Evolutionary conservation across 2,329 filamentous ascomycete species (phyloP), one percentile per base, ranked within the genome.

Genomic region (Aspergillus pseudoglaucus): DNA sequence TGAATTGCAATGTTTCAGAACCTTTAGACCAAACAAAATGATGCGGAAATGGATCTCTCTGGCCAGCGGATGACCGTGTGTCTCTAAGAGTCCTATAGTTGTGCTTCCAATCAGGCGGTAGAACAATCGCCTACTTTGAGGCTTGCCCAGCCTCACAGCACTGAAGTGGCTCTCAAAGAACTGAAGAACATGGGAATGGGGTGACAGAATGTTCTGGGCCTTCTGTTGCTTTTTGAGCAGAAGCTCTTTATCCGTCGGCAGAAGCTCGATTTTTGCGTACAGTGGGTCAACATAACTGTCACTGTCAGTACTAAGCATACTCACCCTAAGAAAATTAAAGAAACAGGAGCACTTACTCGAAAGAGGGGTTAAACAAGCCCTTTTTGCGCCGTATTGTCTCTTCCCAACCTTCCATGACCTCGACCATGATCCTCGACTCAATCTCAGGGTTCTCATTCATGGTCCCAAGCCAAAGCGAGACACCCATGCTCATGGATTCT

Each of bases 81-180:
- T 83, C 44, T 81, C 74, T 53, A 80, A 82, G 59, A 96, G 74
- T 0, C 87, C 85, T 55, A 87, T 79, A 23, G 95, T 75, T 0
- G 91, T 96, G 25, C 85, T 74, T 54, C 86, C 82, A 49, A 97
- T 80, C 54, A 97, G 75, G 30, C 91, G 86, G 50, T 86, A 75
- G 67, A 96, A 96, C 3, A 90, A 79, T 50, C 81, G 81, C 58
- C 95, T 88, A 0, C 85, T 85, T 62, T 96, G 86, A 1, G 83
- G 78, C 57, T 85, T 95, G 22, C 88, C 85, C 22, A 96, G 76
- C n/a, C 90, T 81, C 10, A 87, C 90, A 2, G 94, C 90, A 64
- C 90, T 95, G 72, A 95, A 98, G 65, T 97, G 91, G 61, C 93
- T 98, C 50, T 82, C 84, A 51, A 99, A 81, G 65, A 97, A 95